Base-by-base conservation (phyloP, 148 eudicot genomes). In the Drosera capensis region DNA sequence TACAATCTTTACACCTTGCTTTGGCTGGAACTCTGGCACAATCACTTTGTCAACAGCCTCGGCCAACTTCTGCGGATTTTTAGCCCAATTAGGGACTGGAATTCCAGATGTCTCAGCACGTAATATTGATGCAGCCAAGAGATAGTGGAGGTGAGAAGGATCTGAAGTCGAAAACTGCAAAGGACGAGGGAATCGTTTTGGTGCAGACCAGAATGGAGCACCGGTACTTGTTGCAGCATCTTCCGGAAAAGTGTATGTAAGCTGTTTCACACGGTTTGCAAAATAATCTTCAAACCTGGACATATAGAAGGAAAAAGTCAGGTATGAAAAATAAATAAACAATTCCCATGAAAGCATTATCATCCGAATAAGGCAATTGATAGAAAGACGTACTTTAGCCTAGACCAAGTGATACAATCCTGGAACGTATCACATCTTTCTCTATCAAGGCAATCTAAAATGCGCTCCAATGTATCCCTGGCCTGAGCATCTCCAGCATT, bases 401-500 rank as follows among this genome's bases (percentile, higher is more conserved):
- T 80, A 22, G 90, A 83, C 90, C 90, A 80, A 13, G 77, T 56
- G 35, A 80, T 57, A 69, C 90, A 80, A 25, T 80, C 83, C 58
- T 73, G 66, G 44, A 80, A 73, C 14, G 72, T 63, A 44, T 73
- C 78, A 49, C 90, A 76, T 65, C 56, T 66, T 47, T 73, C 90
- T 49, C 54, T 70, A 40, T 80, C 80, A 49, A 80, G 75, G 63
- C 75, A 73, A 51, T 80, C 78, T 38, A 80, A 65, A 38, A 80
- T 78, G 42, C 65, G 75, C 39, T 80, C 80, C 49, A 80, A 54
- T 17, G 73, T 77, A 19, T 73, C 83, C 49, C 83, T 64, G 11
- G 90, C 90, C 57, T 76, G 90, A 22, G 90, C 90, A 71, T 76
- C 83, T 54, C 80, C 90, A 46, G 83, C 80, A 45, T 71, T 70